Percentiles rank a stretch among this genome's conserved stretches.
Conservation (phyloP, 371 early-diverging fungal genomes). For the Choanephora cucurbitarum region DNA sequence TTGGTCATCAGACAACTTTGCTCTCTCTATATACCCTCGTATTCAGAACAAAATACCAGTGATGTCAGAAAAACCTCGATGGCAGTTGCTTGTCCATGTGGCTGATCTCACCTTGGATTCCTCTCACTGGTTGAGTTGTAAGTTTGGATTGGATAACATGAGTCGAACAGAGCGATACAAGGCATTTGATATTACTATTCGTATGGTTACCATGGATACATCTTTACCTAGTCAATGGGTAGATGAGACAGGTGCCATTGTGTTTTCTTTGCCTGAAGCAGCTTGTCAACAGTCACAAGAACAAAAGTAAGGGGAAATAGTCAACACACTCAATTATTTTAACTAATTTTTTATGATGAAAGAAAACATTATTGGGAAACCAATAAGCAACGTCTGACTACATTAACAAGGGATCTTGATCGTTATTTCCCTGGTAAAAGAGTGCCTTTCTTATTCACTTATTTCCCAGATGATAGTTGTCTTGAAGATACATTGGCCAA, state of each 20-base stretch:
- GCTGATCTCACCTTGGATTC: constrained; percentile 16
- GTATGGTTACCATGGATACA: constrained; percentile 14
- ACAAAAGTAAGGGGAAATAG: constrained; percentile 9
- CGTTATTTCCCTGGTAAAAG: constrained; percentile 19
- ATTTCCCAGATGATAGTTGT: constrained; percentile 27
- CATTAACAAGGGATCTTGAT: constrained; percentile 14
- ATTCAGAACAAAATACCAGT: constrained; percentile 14
- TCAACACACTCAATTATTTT: not conserved
- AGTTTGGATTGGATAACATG: constrained; percentile 34
- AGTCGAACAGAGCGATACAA: constrained; percentile 15
- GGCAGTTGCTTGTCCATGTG: constrained; percentile 33
- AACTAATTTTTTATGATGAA: constrained; percentile 4
- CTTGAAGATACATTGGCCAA: constrained; percentile 15
- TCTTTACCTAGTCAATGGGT: constrained; percentile 18
- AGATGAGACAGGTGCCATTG: constrained; percentile 32
- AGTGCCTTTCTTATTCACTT: constrained; percentile 34
- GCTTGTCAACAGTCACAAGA: not conserved
- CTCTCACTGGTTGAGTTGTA: constrained; percentile 29
- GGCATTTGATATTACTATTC: constrained; percentile 19
- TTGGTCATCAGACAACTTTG: constrained; percentile 36
- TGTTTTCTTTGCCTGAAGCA: constrained; percentile 37
- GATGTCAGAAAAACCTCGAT: constrained; percentile 3
- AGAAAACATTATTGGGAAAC: constrained; percentile 26
- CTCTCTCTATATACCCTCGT: constrained; percentile 22
- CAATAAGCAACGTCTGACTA: constrained; percentile 23